Evolutionary conservation across 129 eudicot genomes (phyloP), one percentile per base, ranked within the genome.

Genomic region (Pulicaria dysenterica): DNA sequence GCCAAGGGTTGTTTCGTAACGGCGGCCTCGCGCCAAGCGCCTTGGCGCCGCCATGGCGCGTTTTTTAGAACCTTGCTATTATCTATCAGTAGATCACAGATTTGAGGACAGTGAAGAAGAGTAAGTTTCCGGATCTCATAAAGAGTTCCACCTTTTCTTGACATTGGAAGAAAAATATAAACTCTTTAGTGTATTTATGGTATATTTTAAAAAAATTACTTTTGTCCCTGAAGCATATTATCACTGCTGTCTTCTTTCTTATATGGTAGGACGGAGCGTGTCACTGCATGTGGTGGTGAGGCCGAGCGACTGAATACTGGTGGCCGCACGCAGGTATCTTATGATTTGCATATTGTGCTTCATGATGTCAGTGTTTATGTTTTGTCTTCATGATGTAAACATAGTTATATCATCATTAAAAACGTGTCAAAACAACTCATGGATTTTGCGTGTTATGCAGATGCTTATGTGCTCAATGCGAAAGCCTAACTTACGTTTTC

Each of bases 221-320:
- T n/a, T n/a, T n/a, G n/a, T n/a, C n/a, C n/a, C n/a, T n/a, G n/a
- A n/a, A n/a, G n/a, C n/a, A n/a, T n/a, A n/a, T n/a, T n/a, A n/a
- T n/a, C n/a, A n/a, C n/a, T n/a, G n/a, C n/a, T n/a, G n/a, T n/a
- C n/a, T n/a, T n/a, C n/a, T n/a, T n/a, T n/a, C n/a, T n/a, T n/a
- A 62, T 54, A 16, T 78, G 41, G 70, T 82, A 94, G 99, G 94
- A 84, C 96, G 64, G 94, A 81, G 57, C 95, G 99, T 62, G 87
- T 94, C 39, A 94, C 91, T 5, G 81, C 93, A 45, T 80, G 99
- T 78, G 99, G 99, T 48, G 99, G 96, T 12, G 97, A 94, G 83
- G 96, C 90, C 43, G 99, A 97, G 40, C 97, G 99, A 73, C 91
- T 94, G 46, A 94, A 94, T 81, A 84, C 99, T 34, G 97, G 99